phyloP scores from a whole-genome alignment of 331 rosid species.

The Malus hybrid region DNA sequence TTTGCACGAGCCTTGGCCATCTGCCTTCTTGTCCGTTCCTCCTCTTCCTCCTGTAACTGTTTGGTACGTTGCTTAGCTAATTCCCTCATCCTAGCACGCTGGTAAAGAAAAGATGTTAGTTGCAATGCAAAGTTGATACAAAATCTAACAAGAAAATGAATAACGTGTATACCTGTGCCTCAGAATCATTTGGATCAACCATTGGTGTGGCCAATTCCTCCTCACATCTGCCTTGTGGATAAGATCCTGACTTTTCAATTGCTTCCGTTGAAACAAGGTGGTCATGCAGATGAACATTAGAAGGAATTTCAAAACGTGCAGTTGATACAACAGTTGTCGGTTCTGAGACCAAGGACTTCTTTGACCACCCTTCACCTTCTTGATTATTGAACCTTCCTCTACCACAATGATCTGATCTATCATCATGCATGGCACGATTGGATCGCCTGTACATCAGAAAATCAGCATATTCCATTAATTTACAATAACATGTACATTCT shows the following conservation, averaged over 20 bases:
- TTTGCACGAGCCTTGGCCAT: constrained; percentile 69
- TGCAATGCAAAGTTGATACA: constrained; percentile 16
- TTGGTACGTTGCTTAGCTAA: constrained; percentile 66
- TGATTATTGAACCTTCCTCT: constrained; percentile 40
- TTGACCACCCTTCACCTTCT: constrained; percentile 57
- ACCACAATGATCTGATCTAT: constrained; percentile 43
- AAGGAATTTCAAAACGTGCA: constrained; percentile 25
- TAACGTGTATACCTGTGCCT: constrained; percentile 55
- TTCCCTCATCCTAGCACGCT: constrained; percentile 68
- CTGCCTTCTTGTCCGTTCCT: constrained; percentile 74
- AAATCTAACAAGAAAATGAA: constrained; percentile 4
- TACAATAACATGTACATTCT: constrained; percentile 16
- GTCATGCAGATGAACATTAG: constrained; percentile 48
- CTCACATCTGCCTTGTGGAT: constrained; percentile 34
- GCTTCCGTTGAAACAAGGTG: constrained; percentile 33
- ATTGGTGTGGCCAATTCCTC: constrained; percentile 36
- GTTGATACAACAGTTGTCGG: constrained; percentile 28
- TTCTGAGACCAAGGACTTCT: constrained; percentile 34
- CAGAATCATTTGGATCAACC: constrained; percentile 42
- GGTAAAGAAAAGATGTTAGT: constrained; percentile 14
- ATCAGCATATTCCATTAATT: constrained; percentile 19
- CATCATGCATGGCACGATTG: constrained; percentile 46
- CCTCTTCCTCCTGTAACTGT: constrained; percentile 86
- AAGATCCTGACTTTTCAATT: constrained; percentile 30
- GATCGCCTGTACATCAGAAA: constrained; percentile 52